Evolutionary conservation across 352 stramenopile species (phyloP), one percentile per base, ranked within the genome.

Genomic region (Pythium vanterpoolii): DNA sequence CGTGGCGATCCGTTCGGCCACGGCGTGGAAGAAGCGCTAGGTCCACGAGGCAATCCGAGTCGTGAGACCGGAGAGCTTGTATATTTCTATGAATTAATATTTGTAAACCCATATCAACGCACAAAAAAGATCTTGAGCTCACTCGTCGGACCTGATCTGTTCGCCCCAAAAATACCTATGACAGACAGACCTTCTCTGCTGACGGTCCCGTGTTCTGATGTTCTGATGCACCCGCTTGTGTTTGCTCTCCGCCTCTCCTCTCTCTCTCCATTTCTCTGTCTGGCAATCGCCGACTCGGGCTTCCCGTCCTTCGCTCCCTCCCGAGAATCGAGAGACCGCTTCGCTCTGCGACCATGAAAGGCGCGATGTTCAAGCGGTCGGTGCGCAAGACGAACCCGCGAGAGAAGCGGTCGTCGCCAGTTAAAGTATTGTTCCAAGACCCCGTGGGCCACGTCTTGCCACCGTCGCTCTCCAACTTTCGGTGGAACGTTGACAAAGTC

Each of bases 401-500:
- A 24, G 42, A 64, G 21, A 71, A 62, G 48, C 45, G 56, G 33
- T 51, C 56, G 31, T 86, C 79, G 18, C 79, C 79, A 10, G 61
- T 69, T 30, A 90, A 87, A 31, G 62, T 89, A 4, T 52, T 50
- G 36, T 90, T 90, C 60, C 69, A 79, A 43, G 79, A 90, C 26
- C 81, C 81, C 26, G 83, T 90, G 38, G 79, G 81, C 1, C 74
- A 67, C 49, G 52, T 62, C 28, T 64, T 90, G 49, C 83, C 83
- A 40, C 24, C 68, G 40, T 87, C 78, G 60, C 69, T 90, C 27
- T 78, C 83, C 39, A 84, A 78, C 31, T 90, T 90, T 60, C 79
- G 79, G 16, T 91, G 83, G 83, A 79, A 76, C 55, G 78, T 88
- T 16, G 73, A 89, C 64, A 90, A 93, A 46, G 82, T 91, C 36